phyloP scores from a whole-genome alignment of 305 asterid genomes.

The Lippia alba region DNA sequence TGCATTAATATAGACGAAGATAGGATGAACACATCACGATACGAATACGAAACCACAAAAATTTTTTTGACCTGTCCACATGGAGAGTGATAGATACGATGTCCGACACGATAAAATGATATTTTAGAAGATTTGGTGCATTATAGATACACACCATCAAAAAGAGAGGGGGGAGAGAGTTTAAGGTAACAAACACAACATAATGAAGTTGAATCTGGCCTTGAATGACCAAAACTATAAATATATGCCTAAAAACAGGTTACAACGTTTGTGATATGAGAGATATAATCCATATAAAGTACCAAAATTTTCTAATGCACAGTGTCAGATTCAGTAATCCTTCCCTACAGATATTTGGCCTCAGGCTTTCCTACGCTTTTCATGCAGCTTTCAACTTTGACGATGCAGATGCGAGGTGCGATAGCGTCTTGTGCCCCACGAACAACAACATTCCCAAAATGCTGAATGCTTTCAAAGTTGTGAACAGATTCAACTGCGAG shows the following conservation, averaged over 20 bases:
- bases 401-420: constrained; percentile 60
- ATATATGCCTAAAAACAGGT: constrained; percentile 4
- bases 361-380: constrained; percentile 15
- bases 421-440: constrained; percentile 71
- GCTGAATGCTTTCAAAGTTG: constrained; percentile 67
- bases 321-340: constrained; percentile 7
- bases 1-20: no score
- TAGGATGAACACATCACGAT: no score
- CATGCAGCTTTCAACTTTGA: constrained; percentile 72
- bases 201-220: neutral
- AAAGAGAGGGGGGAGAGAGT: neutral
- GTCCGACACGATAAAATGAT: neutral
- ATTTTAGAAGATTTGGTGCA: neutral
- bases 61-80: neutral
- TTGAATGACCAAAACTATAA: neutral
- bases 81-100: no score
- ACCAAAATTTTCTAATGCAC: constrained; percentile 29
- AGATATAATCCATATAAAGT: constrained; percentile 12
- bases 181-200: neutral
- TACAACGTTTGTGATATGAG: neutral
- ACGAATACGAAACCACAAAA: no score
- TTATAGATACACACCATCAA: no score
- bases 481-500: constrained; percentile 69
- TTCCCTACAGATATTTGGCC: constrained; percentile 33
- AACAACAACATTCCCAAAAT: constrained; percentile 67